Conservation (phyloP, 257 asterid species). For the Vinca minor region DNA sequence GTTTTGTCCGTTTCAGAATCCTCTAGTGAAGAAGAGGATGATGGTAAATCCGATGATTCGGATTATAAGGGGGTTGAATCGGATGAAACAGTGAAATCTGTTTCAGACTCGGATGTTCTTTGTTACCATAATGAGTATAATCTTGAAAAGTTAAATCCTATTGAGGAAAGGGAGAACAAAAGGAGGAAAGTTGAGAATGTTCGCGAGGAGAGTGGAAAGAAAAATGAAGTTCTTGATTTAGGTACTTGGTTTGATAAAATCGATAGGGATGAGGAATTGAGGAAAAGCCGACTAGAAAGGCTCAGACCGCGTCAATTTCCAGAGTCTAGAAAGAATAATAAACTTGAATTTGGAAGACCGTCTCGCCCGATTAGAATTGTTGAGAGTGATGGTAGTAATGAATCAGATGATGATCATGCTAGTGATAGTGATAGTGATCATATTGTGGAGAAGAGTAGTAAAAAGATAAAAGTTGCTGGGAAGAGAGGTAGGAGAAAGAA, state of each 20-base stretch:
- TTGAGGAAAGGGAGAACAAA: background rate
- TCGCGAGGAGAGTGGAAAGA: constrained; percentile 6
- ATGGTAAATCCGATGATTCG: background rate
- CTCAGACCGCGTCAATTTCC: constrained; percentile 20
- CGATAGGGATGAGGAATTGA: constrained; percentile 3
- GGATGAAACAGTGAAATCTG: constrained; percentile 10
- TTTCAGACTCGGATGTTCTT: background rate
- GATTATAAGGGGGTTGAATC: constrained; percentile 4
- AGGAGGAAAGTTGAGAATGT: constrained; percentile 2
- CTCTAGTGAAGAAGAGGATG: background rate
- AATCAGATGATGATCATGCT: too few relatives aligned
- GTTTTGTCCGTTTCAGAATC: background rate
- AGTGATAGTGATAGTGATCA: too few relatives aligned
- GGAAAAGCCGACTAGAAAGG: constrained; percentile 3
- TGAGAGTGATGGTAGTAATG: too few relatives aligned
- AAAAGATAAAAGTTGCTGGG: too few relatives aligned
- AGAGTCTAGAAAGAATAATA: constrained; percentile 9
- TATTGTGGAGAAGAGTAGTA: too few relatives aligned
- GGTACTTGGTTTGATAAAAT: background rate
- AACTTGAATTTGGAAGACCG: constrained; percentile 5
- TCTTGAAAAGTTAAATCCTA: background rate
- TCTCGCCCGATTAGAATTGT: too few relatives aligned
- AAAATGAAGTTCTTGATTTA: constrained; percentile 11
- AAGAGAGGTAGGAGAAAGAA: constrained; percentile 10
- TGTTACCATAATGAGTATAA: background rate